A percentile compares a stretch with the other conserved stretches of the same genome.
Evolutionary conservation across 805 yeast species (phyloP).

Genomic region (Candida piceae): DNA sequence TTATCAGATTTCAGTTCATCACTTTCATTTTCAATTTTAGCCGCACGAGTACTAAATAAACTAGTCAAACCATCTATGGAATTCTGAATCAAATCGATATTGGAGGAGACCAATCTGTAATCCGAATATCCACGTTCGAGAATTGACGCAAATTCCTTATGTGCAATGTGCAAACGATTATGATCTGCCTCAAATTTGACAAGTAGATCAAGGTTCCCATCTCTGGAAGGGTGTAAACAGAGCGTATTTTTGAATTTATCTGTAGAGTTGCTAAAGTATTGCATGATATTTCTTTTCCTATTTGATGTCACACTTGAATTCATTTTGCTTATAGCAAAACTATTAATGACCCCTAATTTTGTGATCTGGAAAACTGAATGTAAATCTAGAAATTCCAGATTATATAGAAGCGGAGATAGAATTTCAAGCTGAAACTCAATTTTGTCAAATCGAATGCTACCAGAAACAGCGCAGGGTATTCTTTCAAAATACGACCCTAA

Average conservation of each 20-base stretch:
- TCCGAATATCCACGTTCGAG: conserved; percentile 11
- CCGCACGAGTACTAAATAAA: too few relatives aligned
- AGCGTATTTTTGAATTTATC: conserved; percentile 6
- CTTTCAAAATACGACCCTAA: conserved; percentile 1
- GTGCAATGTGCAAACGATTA: conserved; percentile 11
- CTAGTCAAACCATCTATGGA: too few relatives aligned
- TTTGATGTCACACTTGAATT: conserved; percentile 7
- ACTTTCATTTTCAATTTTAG: not conserved
- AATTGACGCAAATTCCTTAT: conserved; percentile 7
- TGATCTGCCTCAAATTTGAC: conserved; percentile 12
- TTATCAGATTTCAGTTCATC: not conserved
- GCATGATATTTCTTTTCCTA: conserved; percentile 3
- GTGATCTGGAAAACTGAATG: conserved; percentile 7
- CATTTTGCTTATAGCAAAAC: conserved; percentile 6
- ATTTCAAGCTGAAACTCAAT: conserved; percentile 10
- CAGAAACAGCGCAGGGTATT: conserved; percentile 2
- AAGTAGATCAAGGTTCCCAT: conserved; percentile 2
- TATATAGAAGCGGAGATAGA: conserved; percentile 16
- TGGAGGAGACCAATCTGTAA: not conserved
- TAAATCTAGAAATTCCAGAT: conserved; percentile 10
- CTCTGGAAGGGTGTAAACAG: not conserved
- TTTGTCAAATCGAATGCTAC: conserved; percentile 6
- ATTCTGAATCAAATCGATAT: not conserved
- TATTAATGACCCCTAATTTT: conserved; percentile 6
- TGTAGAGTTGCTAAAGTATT: conserved; percentile 6